phyloP scores from a whole-genome alignment of 306 rosid genomes.

The Geum urbanum region DNA sequence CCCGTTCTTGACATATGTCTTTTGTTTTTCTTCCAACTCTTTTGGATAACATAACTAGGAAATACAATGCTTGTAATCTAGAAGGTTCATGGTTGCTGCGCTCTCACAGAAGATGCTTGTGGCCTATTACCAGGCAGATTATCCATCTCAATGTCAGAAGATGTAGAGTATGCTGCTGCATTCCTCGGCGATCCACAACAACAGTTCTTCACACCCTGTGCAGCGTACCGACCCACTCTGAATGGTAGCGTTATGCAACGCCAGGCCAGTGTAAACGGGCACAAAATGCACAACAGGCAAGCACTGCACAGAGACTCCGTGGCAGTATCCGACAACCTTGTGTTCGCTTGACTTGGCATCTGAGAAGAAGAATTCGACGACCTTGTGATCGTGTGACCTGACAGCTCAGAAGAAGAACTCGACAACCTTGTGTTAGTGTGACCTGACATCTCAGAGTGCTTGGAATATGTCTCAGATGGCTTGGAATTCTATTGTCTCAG shows the following conservation, averaged over 20 bases:
- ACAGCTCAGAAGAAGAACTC: background rate
- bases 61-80: background rate
- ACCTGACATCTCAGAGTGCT: too few species aligned
- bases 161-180: conserved; percentile 47
- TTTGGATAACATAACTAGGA: background rate
- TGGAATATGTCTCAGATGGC: too few species aligned
- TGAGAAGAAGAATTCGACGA: conserved; percentile 11
- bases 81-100: background rate
- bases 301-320: conserved; percentile 40
- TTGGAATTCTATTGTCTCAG: too few species aligned
- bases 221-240: conserved; percentile 35
- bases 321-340: conserved; percentile 27
- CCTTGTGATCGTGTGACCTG: conserved; percentile 8
- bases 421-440: too few species aligned
- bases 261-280: conserved; percentile 44
- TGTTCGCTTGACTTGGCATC: conserved; percentile 12
- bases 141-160: conserved; percentile 60
- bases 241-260: conserved; percentile 55
- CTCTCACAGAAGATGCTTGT: background rate
- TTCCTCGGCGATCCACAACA: conserved; percentile 34
- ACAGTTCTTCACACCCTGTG: conserved; percentile 34
- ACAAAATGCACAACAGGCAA: conserved; percentile 47
- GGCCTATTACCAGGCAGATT: conserved; percentile 19
- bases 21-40: background rate
- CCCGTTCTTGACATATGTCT: conserved; percentile 45